phyloP scores from a whole-genome alignment of 2,329 filamentous ascomycete species.

The Microdochium bolleyi region DNA sequence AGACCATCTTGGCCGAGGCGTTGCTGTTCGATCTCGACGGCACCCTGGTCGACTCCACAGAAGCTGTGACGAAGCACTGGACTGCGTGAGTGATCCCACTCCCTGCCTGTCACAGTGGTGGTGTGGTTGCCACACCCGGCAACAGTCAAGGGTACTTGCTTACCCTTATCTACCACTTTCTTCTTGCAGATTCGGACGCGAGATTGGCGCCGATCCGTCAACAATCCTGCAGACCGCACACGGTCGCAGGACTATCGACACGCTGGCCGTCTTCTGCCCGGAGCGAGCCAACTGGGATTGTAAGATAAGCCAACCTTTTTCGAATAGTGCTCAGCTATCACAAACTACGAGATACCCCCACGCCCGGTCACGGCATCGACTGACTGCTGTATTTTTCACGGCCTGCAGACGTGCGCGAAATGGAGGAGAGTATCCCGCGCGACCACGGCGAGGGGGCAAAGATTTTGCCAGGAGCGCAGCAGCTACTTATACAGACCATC shows the following conservation, averaged over 20 bases:
- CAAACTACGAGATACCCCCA: too few species aligned
- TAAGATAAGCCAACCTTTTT: constrained; percentile 48
- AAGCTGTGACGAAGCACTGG: constrained; percentile 74
- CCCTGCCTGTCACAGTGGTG: too few species aligned
- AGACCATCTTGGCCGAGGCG: too few species aligned
- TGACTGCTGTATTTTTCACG: too few species aligned
- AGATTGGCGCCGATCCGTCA: constrained; percentile 77
- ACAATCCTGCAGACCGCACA: constrained; percentile 86
- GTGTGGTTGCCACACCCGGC: too few species aligned
- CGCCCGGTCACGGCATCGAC: too few species aligned
- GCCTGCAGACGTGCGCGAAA: constrained; percentile 64
- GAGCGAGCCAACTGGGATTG: constrained; percentile 90
- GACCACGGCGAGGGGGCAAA: constrained; percentile 69
- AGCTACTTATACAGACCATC: constrained; percentile 61
- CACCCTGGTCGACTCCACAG: constrained; percentile 75
- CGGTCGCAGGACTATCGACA: constrained; percentile 82
- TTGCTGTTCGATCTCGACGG: constrained; percentile 73
- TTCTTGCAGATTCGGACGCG: constrained; percentile 70
- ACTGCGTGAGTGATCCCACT: constrained; percentile 44
- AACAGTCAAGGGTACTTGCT: too few species aligned
- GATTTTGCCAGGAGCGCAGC: constrained; percentile 77
- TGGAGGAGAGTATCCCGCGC: constrained; percentile 72
- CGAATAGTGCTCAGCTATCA: too few species aligned
- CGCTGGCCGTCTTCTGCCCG: constrained; percentile 71
- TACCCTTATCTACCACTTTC: too few species aligned